Base-by-base conservation (phyloP, 1,284 basidiomycete species). In the Omphalotus olearius region DNA sequence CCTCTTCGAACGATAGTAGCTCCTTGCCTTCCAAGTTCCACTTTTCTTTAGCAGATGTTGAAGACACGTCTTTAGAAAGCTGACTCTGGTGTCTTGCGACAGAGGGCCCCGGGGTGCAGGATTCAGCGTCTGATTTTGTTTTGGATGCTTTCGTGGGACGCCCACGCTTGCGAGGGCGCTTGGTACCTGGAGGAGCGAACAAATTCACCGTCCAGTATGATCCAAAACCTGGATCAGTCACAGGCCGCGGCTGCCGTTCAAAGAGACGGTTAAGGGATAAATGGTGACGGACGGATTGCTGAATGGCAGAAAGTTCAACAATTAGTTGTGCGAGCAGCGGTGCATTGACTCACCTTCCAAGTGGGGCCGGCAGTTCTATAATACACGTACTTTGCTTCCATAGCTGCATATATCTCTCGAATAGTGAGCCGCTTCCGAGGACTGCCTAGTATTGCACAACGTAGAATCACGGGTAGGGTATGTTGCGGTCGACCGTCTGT, bases 201-300 rank as follows among this genome's bases (percentile, higher is more conserved):
- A 90, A 74, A 64, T 90, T 90, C 16, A 90, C 87, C 28, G 86
- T 89, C 87, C 87, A 90, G 62, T 90, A 89, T 14, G 87, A 90
- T 26, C 87, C 87, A 63, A 88, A 88, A 6, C 87, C 88, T 11
- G 88, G 88, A 63, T 90, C 87, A 20, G 86, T 87, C 2, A 85
- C 83, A 6, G 88, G 88, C 49, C 88, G 77, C 17, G 85, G 83
- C 59, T 88, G 84, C 48, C 85, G 76, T 65, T 90, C 88, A 59
- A 90, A 90, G 6, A 90, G 67, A 44, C 85, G 79, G 66, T 89
- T 90, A 47, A 90, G 67, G 17, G 88, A 90, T 30, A 90, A 72
- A 66, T 90, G 88, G 56, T 90, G 87, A 53, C 87, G 76, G 52
- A 90, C 87, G 44, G 88, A 90, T 88, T 90, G 87, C 88, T 90